Base-by-base conservation (phyloP, 306 rosid genomes). In the Echinosophora koreensis region DNA sequence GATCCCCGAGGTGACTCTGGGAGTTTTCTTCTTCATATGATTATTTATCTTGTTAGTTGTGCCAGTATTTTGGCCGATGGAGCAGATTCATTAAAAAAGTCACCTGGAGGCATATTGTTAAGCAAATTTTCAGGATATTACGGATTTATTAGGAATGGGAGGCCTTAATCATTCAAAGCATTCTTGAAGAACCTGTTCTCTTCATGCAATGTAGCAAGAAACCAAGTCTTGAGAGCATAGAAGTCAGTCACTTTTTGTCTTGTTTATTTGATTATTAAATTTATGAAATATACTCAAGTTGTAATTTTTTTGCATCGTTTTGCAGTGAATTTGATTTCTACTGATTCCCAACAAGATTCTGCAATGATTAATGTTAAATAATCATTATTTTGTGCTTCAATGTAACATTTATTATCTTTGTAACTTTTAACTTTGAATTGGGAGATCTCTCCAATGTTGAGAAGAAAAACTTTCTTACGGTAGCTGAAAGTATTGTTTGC, bases 171-270 rank as follows among this genome's bases (percentile, higher is more conserved):
- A 14, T 30, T 6, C 11, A 49, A 79, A 47, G 80, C 32, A 5
- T 74, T 80, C 69, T 32, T 16, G 66, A 66, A 14, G 57, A 28
- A 27, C 49, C 85, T 54, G 71, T 52, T 66, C 17, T 54, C 34
- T 69, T 52, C 79, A 8, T 39, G 58, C 57, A 5, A 16, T 30
- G 74, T 41, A 56, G 37, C 65, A 46, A 71, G 74, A 66, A 51
- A 30, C 16, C n/a, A 13, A 68, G 86, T 14, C 61, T 58, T 59
- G 22, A 57, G 66, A 51, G 83, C 37, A 16, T 6, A 60, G 57
- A 74, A 62, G 65, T 42, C 34, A 46, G 3, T 67, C 41, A 41
- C 8, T 39, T 8, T 57, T 8, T 44, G 14, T 27, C 5, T 39
- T 8, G 41, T 39, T 17, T 8, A 35, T 35, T 35, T 35, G 22